Evolutionary conservation across 2,329 filamentous ascomycete species (phyloP), one percentile per base, ranked within the genome.

Genomic region (Pseudogymnoascus sp.): DNA sequence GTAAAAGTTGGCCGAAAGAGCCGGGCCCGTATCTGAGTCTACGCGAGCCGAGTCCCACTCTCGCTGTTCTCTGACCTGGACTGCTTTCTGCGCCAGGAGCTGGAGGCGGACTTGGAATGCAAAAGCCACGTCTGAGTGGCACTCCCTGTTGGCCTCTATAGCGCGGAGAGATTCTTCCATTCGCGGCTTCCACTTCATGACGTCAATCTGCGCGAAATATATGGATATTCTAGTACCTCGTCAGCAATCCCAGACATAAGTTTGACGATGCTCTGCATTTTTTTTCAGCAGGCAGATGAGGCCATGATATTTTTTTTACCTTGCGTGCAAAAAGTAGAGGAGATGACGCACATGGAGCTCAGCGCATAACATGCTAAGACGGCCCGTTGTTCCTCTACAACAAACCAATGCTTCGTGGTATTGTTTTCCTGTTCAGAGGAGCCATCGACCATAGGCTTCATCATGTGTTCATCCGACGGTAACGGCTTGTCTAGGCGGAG

Each of bases 141-240:
- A 25, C 23, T 25, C 23, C 23, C 23, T 25, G 23, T 25, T 25
- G 23, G 23, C 23, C 23, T 25, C 23, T 25, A 25, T 25, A 25
- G 23, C 23, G 23, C 23, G 23, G 23, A 77, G 72, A 2, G 71
- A 71, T 36, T 76, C 72, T 64, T 77, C 76, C 75, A 78, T 77
- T 25, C 23, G 23, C 23, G 23, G 23, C 23, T 25, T 25, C 23
- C 23, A 25, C 23, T 25, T 25, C 23, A 25, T 25, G 16, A 75
- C 68, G 39, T 76, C 74, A 63, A 72, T 69, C 23, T 74, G 73
- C 2, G 71, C 71, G 65, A 76, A 71, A 51, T 76, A 73, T 6
- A 73, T 72, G 5, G 76, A 75, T 48, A 77, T 68, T 68, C 73
- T 75, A 62, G 14, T 61, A 21, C 39, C 39, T n/a, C 8, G 14